Conservation (phyloP, 495 filamentous ascomycete species). For the Annulohypoxylon stygium region DNA sequence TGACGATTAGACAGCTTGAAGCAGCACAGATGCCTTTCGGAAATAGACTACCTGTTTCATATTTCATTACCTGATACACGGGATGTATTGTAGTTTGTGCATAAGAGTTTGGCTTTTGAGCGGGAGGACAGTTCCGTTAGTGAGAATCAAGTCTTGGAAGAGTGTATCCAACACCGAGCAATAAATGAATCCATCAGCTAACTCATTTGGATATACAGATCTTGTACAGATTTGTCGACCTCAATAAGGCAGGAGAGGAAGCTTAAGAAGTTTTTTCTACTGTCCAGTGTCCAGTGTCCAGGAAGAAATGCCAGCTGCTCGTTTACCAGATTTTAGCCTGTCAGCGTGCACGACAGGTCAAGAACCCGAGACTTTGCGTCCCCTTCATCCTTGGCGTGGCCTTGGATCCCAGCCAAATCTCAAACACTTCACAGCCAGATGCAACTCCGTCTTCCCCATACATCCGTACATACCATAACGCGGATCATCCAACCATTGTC, state of each 20-base stretch:
- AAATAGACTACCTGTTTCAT: neutral
- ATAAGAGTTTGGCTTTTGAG: slow-evolving; percentile 11
- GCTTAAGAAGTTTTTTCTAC: slow-evolving; percentile 1
- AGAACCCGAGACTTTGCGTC: slow-evolving; percentile 31
- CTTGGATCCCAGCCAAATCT: slow-evolving; percentile 43
- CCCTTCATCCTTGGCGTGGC: slow-evolving; percentile 40
- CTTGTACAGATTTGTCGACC: neutral
- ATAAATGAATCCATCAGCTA: slow-evolving; percentile 3
- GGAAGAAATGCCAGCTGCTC: slow-evolving; percentile 11
- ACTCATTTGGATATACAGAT: neutral
- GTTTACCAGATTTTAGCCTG: slow-evolving; percentile 19
- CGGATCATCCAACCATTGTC: slow-evolving; percentile 39
- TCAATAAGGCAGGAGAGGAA: slow-evolving; percentile 19
- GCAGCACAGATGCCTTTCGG: slow-evolving; percentile 19
- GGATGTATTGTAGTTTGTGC: slow-evolving; percentile 20
- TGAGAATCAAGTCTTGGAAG: neutral
- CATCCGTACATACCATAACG: slow-evolving; percentile 31
- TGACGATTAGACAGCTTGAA: slow-evolving; percentile 13
- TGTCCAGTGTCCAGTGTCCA: no score
- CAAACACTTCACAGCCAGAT: slow-evolving; percentile 43
- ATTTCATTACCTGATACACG: slow-evolving; percentile 13
- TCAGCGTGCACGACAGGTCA: slow-evolving; percentile 6
- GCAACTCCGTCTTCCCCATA: slow-evolving; percentile 44
- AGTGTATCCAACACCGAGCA: neutral
- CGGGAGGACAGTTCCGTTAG: neutral